Base-by-base conservation (phyloP, 345 rosid genomes). In the Aquilaria sinensis region DNA sequence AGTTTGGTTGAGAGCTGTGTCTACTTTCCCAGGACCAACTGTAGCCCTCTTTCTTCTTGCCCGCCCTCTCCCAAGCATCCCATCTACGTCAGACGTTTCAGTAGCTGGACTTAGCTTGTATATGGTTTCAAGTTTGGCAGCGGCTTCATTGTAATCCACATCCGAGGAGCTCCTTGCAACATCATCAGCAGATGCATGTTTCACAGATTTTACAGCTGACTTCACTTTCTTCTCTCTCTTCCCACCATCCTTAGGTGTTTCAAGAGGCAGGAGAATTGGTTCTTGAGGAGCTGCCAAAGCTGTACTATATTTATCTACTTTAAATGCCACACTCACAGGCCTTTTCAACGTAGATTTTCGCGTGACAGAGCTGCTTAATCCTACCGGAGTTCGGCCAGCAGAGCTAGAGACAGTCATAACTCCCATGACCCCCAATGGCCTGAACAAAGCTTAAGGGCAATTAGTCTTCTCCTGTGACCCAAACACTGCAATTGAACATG, bases 111-210 rank as follows among this genome's bases (percentile, higher is more conserved):
- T 83, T 69, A 88, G 96, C 78, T 85, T 88, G 81, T 69, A 94
- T 53, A 94, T 73, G 62, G 51, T 85, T 67, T 94, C 99, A 51
- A 94, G 88, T 61, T 86, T 94, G 14, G 92, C 92, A 31, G 99
- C 97, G 2, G 92, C 96, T 73, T 88, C 97, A 57, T 85, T 78
- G 81, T 88, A 90, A 74, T 94, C 99, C 54, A 86, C 61, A 13
- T 84, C 88, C 69, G 68, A 61, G 1, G 86, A 58, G 53, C 72
- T 68, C 0, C 69, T 66, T 59, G 81, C 73, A 72, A 67, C 82
- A 51, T 70, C 71, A 55, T 66, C 75, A n/a, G 72, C 63, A 34
- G 60, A 65, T n/a, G 72, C 69, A 11, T 73, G 60, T 33, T 61
- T 77, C 23, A 69, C 52, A 13, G 65, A 69, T 51, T 78, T 80